Evolutionary conservation across 805 yeast genomes (phyloP), one percentile per base, ranked within the genome.

Genomic region (Limtongia smithiae): DNA sequence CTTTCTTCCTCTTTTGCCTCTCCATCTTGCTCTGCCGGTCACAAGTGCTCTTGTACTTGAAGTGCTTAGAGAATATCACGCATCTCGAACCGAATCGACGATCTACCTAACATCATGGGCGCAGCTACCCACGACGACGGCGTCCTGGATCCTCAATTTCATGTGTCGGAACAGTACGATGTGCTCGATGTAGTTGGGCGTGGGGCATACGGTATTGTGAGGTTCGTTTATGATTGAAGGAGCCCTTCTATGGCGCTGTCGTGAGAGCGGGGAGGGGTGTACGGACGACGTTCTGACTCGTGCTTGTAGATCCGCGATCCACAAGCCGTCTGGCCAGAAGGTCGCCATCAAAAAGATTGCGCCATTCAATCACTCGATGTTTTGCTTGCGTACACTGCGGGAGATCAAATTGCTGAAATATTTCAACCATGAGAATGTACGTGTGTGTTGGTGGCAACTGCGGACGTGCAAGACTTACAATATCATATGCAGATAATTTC

Each of bases 261-360:
- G n/a, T n/a, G n/a, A n/a, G n/a, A n/a, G n/a, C n/a, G n/a, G n/a
- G n/a, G n/a, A n/a, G n/a, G n/a, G n/a, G n/a, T n/a, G n/a, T n/a
- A n/a, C n/a, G n/a, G n/a, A n/a, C n/a, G n/a, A n/a, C n/a, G n/a
- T n/a, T n/a, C n/a, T n/a, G n/a, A n/a, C n/a, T n/a, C n/a, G n/a
- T n/a, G n/a, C n/a, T 82, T 7, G n/a, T 38, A 55, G 96, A 66
- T 80, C 91, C 9, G 97, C 97, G 0, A 69, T 82, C 9, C 96
- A 91, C 68, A 78, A 79, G 62, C 95, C 96, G 4, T 78, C 93
- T 1, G 83, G 83, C 46, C 90, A 84, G 59, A 80, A 80, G 56
- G 97, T 91, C n/a, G 97, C 97, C 35, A 89, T 91, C 62, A 91
- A 91, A 68, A 91, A 90, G 69, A 88, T 91, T 57, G 85, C 84